Conservation (phyloP, 148 eudicot species). For the Fagopyrum esculentum region DNA sequence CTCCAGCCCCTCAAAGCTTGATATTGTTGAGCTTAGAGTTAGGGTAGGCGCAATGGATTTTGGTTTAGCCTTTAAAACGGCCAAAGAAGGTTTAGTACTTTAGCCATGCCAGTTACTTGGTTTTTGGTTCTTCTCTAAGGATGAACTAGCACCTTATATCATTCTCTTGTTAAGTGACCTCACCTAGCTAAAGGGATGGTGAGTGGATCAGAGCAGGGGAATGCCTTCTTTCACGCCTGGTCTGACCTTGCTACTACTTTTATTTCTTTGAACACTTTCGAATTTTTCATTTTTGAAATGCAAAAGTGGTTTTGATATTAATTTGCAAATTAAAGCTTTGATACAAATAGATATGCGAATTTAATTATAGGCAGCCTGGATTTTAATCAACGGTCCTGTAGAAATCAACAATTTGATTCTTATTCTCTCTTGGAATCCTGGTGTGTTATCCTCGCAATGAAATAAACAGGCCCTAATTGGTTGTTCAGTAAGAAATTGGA, state of each 20-base stretch:
- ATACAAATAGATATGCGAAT: background rate
- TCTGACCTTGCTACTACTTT: background rate
- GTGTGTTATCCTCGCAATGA: background rate
- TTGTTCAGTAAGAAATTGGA: background rate
- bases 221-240: no score
- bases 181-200: background rate
- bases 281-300: background rate
- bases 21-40: background rate
- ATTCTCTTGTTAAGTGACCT: background rate
- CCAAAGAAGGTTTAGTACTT: background rate
- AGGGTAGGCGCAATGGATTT: background rate
- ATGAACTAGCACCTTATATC: background rate
- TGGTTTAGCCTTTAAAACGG: background rate
- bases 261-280: background rate
- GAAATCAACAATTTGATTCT: background rate
- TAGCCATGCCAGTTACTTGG: background rate
- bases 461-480: background rate
- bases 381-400: background rate
- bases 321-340: background rate
- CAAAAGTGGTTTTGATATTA: background rate
- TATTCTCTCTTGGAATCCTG: background rate
- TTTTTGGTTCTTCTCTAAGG: background rate
- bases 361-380: background rate
- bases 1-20: background rate
- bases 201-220: background rate